Conservation (phyloP, 2,329 filamentous ascomycete species). For the Colletotrichum eleusines region DNA sequence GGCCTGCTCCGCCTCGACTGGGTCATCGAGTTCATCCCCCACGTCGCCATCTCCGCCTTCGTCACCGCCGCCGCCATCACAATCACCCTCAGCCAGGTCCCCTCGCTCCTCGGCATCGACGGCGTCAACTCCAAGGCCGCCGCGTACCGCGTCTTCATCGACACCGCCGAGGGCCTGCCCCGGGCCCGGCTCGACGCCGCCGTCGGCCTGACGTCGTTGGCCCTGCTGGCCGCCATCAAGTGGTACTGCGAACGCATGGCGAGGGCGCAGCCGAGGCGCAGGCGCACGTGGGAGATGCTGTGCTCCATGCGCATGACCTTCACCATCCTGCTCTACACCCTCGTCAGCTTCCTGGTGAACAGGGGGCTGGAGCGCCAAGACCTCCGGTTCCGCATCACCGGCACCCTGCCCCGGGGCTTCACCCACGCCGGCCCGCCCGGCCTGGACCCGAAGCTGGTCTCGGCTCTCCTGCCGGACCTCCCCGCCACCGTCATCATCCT, state of each 20-base stretch:
- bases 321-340: slow-evolving; percentile 79
- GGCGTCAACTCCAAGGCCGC: slow-evolving; percentile 62
- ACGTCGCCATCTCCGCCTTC: slow-evolving; percentile 65
- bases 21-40: slow-evolving; percentile 66
- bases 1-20: slow-evolving; percentile 65
- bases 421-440: slow-evolving; percentile 70
- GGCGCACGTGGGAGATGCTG: slow-evolving; percentile 77
- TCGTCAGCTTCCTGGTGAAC: slow-evolving; percentile 79
- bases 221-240: slow-evolving; percentile 73
- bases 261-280: slow-evolving; percentile 68
- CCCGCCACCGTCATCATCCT: slow-evolving; percentile 82
- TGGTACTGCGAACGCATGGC: slow-evolving; percentile 69
- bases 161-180: slow-evolving; percentile 61
- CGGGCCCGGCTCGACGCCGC: slow-evolving; percentile 75
- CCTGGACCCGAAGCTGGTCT: slow-evolving; percentile 67
- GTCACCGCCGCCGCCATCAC: slow-evolving; percentile 66
- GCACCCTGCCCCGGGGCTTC: slow-evolving; percentile 65
- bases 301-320: slow-evolving; percentile 82
- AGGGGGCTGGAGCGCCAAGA: slow-evolving; percentile 60
- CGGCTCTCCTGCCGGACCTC: slow-evolving; percentile 69
- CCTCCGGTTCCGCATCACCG: slow-evolving; percentile 72
- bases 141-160: slow-evolving; percentile 63
- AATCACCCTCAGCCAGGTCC: slow-evolving; percentile 63
- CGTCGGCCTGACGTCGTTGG: slow-evolving; percentile 76
- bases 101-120: slow-evolving; percentile 63